These are phyloP conservation scores for Rostrohypoxylon terebratum DNA, from an alignment of 495 filamentous ascomycete genomes.

Conservation along the genomic window DNA sequence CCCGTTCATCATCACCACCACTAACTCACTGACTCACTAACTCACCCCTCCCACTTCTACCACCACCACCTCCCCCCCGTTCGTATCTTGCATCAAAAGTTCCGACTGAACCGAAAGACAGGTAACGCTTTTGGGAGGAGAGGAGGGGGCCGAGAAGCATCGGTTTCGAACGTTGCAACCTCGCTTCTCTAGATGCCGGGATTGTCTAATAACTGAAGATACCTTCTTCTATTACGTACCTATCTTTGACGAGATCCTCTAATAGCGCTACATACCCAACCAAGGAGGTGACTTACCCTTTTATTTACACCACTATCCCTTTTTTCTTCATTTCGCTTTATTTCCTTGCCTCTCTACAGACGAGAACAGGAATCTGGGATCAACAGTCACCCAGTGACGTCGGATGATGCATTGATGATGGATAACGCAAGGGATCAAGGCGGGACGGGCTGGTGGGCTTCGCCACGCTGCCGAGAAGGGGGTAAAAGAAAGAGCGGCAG, in stretches of 20 bases:
- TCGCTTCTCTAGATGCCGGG: slow-evolving; percentile 29
- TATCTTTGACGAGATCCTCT: not conserved
- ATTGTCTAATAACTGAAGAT: slow-evolving; percentile 11
- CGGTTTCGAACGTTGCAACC: slow-evolving; percentile 35
- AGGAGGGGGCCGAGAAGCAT: slow-evolving; percentile 1
- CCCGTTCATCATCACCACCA: slow-evolving; percentile 11
- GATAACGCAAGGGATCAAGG: slow-evolving; percentile 37
- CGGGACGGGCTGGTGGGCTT: slow-evolving; percentile 3
- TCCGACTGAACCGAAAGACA: slow-evolving; percentile 29
- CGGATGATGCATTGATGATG: slow-evolving; percentile 38
- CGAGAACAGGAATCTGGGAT: not conserved
- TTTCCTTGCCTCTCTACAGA: not conserved
- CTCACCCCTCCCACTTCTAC: not conserved
- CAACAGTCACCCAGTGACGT: slow-evolving; percentile 22
- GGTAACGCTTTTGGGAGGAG: slow-evolving; percentile 8
- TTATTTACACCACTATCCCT: slow-evolving; percentile 12
- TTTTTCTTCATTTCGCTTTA: slow-evolving; percentile 1
- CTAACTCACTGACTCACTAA: not conserved
- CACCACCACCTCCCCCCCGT: slow-evolving; percentile 1
- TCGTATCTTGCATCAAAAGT: slow-evolving; percentile 28
- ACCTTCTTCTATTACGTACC: slow-evolving; percentile 1
- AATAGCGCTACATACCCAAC: slow-evolving; percentile 14
- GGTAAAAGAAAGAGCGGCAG: slow-evolving; percentile 24
- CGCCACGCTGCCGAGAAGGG: slow-evolving; percentile 19
- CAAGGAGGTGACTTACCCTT: slow-evolving; percentile 11